phyloP scores from a whole-genome alignment of 768 basidiomycete genomes.

The Trametes punicea region DNA sequence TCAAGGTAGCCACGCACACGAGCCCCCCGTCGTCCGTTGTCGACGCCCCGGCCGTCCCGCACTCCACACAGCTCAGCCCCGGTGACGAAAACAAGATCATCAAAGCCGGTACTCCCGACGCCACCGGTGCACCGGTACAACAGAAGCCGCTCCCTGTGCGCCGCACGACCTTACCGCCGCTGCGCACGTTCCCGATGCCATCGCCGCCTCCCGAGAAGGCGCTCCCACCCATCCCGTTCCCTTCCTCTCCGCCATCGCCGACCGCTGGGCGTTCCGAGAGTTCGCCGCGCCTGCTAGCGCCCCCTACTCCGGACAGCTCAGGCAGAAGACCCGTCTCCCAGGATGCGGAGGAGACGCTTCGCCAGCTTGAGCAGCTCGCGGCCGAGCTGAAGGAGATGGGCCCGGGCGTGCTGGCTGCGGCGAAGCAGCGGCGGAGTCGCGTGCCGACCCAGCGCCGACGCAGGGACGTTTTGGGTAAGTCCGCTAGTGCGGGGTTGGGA shows the following conservation, averaged over 20 bases:
- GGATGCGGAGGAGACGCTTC: slow-evolving; percentile 16
- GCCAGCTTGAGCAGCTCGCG: slow-evolving; percentile 21
- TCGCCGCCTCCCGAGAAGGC: slow-evolving; percentile 10
- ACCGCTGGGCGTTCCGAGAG: background rate
- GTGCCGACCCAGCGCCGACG: background rate
- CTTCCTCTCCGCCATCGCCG: background rate
- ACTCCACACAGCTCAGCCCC: background rate
- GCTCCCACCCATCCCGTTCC: slow-evolving; percentile 15
- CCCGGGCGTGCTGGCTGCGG: background rate
- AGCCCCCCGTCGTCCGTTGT: background rate
- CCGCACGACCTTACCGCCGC: background rate
- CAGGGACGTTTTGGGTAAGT: background rate
- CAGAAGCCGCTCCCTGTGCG: background rate
- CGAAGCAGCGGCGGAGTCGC: background rate
- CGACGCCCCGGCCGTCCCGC: background rate
- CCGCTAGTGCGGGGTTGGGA: too few relatives aligned
- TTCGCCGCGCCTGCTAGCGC: background rate
- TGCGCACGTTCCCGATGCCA: background rate
- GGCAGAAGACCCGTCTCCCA: slow-evolving; percentile 2
- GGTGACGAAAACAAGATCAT: background rate
- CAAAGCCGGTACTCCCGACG: background rate
- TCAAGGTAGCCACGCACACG: background rate
- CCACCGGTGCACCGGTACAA: background rate
- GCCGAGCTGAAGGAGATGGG: slow-evolving; percentile 14
- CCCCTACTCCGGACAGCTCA: background rate